Percentiles rank a stretch among this genome's conserved stretches.
Conservation (phyloP, 2,329 filamentous ascomycete species). For the Nemania bipapillata region DNA sequence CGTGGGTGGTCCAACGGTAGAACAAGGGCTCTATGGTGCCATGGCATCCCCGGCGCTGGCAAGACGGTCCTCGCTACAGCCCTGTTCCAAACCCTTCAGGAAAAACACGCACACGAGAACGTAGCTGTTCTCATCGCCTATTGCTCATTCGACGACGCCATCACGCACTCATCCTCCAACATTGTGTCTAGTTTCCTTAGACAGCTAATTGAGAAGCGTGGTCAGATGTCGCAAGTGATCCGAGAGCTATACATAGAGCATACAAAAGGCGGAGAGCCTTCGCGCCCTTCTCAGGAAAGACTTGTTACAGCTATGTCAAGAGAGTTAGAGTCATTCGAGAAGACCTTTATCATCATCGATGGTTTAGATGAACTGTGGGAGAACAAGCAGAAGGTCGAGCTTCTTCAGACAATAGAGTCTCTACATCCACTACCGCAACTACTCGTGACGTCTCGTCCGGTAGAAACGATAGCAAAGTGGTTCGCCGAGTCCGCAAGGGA, state of each 20-base stretch:
- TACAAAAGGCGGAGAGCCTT: not conserved
- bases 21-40: constrained; percentile 6
- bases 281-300: constrained; percentile 2
- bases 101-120: not conserved
- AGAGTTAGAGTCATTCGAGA: constrained; percentile 12
- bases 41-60: constrained; percentile 22
- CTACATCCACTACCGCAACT: not conserved
- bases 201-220: constrained; percentile 9
- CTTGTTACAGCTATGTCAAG: not conserved
- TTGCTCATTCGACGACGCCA: constrained; percentile 17
- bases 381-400: constrained; percentile 1
- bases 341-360: constrained; percentile 15
- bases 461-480: no score
- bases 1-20: constrained; percentile 7
- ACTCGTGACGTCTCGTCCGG: constrained; percentile 16
- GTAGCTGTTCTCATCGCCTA: constrained; percentile 15
- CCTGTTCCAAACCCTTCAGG: not conserved
- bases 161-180: constrained; percentile 5
- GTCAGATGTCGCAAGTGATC: not conserved
- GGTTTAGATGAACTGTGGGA: constrained; percentile 14
- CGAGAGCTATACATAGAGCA: constrained; percentile 2
- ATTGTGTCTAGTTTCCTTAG: constrained; percentile 14
- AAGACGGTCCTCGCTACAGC: constrained; percentile 18
- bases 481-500: no score
- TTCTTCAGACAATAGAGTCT: constrained; percentile 5